Evolutionary conservation across 2,329 filamentous ascomycete species (phyloP), one percentile per base, ranked within the genome.

Genomic region (Dothiorella sarmentorum): DNA sequence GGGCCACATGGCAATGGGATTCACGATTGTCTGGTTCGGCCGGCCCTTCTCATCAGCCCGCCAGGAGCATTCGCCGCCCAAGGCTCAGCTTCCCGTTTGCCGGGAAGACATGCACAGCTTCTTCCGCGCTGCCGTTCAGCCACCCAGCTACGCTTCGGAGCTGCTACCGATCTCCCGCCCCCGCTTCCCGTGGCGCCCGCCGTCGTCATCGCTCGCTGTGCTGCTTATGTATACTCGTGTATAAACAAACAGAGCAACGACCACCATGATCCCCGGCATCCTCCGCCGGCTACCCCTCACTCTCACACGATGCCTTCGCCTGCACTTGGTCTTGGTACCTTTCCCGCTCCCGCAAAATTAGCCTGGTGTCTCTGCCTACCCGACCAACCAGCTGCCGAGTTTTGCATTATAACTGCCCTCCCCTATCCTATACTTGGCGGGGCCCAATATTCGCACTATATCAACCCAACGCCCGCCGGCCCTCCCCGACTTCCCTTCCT

Each of bases 291-390:
- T 15, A 18, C 29, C 29, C 27, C 13, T 26, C 15, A n/a, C n/a
- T n/a, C n/a, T n/a, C n/a, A n/a, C n/a, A n/a, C n/a, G n/a, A n/a
- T n/a, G n/a, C n/a, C n/a, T n/a, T n/a, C n/a, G n/a, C n/a, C n/a
- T n/a, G n/a, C n/a, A n/a, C 47, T 20, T 29, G 27, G 27, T 29
- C 27, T 33, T 52, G 47, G 47, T 52, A 52, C 47, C 22, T 37
- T 27, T 53, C 49, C 49, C 49, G 49, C 49, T 53, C 49, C 49
- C 49, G 49, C 49, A 53, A 53, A n/a, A 53, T 53, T 53, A 38
- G 47, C 18, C n/a, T 27, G 31, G n/a, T 24, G 40, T 6, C 37
- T 37, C 31, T 37, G 29, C 44, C 44, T n/a, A 13, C 22, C 26
- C n/a, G 27, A 4, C 44, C 43, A 49, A 33, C n/a, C n/a, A n/a